Evolutionary conservation across 352 stramenopile species (phyloP).

Genomic region (Pythium oligandrum): DNA sequence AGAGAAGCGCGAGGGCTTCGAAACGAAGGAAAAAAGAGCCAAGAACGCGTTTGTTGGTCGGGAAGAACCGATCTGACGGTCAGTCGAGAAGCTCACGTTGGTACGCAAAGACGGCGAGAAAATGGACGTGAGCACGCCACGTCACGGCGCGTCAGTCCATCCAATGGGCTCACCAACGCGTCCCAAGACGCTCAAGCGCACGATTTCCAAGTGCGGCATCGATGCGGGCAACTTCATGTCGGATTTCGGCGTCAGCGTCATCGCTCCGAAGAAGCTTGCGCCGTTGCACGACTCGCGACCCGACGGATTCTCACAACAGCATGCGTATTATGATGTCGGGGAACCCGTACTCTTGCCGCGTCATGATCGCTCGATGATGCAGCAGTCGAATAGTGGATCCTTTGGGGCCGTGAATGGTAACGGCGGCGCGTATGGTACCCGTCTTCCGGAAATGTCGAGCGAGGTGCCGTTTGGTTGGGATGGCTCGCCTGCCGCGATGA

Average conservation of each 20-base stretch:
- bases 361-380: constrained; percentile 3
- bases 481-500: constrained; percentile 18
- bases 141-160: too few species aligned
- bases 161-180: not conserved
- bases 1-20: too few species aligned
- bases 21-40: too few species aligned
- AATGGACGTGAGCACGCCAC: too few species aligned
- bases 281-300: constrained; percentile 10
- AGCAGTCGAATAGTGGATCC: constrained; percentile 1
- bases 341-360: constrained; percentile 49
- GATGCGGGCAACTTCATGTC: constrained; percentile 13
- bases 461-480: constrained; percentile 26
- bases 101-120: too few species aligned
- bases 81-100: too few species aligned
- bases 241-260: constrained; percentile 9
- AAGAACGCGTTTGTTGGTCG: too few species aligned
- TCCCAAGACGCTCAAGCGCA: constrained; percentile 49
- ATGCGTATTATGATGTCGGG: constrained; percentile 15
- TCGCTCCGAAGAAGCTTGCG: constrained; percentile 45
- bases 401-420: constrained; percentile 10
- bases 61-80: too few species aligned
- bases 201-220: constrained; percentile 76
- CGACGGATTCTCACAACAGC: not conserved
- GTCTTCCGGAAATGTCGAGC: constrained; percentile 15
- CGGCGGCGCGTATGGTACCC: constrained; percentile 19